Base-by-base conservation (phyloP, 139 green algal genomes). In the Raphidocelis subcapitata region DNA sequence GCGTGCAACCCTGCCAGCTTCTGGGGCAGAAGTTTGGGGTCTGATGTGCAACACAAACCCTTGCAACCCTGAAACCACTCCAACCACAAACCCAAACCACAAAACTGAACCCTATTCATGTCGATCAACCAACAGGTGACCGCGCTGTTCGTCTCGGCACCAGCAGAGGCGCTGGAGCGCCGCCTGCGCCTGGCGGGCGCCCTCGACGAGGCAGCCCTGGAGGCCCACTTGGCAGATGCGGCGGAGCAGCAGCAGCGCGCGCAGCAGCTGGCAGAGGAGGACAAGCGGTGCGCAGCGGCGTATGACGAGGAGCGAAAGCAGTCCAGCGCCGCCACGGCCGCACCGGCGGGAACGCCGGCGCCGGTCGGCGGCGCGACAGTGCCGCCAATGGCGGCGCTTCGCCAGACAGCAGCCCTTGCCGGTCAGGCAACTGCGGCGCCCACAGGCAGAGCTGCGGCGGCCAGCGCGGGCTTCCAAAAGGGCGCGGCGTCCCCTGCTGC, bases 201-300 rank as follows among this genome's bases (percentile, higher is more conserved):
- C 1, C 5, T 77, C 24, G 61, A 77, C 16, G 70, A 77, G 31
- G 23, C 24, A 3, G 37, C 18, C 3, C 24, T 77, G 62, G 60
- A 77, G 61, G 29, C 54, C 44, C 12, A 56, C 32, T 41, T 77
- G 47, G 28, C 52, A 46, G 70, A 77, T 63, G 70, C 70, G 46
- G 28, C 3, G 33, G 14, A 56, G 33, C 70, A 77, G n/a, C 15
- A 62, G 18, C 69, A 62, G 31, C 59, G 32, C 23, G 16, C 57
- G 54, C 54, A 66, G 36, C n/a, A 35, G 36, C 54, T 66, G 33
- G 26, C 65, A 14, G 33, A 74, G 36, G 52, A 59, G 54, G 54
- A 74, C 28, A 35, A 33, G 15, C 52, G 65, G 5, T 16, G 28
- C 8, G 35, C 57, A 18, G 32, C 15, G 26, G 55, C 29, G 23